A percentile compares a stretch with the other conserved stretches of the same genome.
phyloP scores from a whole-genome alignment of 2,329 filamentous ascomycete species.

The Talaromyces piceae region DNA sequence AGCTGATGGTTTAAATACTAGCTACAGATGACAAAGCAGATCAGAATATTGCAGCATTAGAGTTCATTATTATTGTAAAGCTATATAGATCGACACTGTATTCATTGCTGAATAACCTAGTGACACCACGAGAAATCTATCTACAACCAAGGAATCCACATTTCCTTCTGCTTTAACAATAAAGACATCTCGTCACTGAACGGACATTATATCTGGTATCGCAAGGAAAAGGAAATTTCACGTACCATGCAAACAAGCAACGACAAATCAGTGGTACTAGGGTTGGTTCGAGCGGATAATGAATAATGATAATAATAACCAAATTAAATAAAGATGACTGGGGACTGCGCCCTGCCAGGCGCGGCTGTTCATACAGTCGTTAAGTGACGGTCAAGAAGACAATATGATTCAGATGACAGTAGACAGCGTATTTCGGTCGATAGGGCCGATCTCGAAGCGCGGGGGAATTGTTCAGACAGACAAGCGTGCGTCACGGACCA shows the following conservation, averaged over 20 bases:
- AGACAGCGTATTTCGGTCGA: neutral
- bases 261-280: neutral
- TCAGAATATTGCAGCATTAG: no score
- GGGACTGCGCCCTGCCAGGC: neutral
- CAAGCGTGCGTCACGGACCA: neutral
- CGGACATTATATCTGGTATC: slow-evolving; percentile 3
- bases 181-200: neutral
- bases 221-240: neutral
- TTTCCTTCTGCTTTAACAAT: slow-evolving; percentile 1
- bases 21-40: no score
- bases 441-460: no score
- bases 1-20: no score
- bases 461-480: slow-evolving; percentile 2
- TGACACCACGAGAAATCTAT: slow-evolving; percentile 8
- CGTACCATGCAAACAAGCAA: neutral
- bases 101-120: slow-evolving; percentile 9
- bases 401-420: slow-evolving; percentile 2
- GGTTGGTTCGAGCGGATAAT: neutral
- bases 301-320: no score
- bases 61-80: no score
- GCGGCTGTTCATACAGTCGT: neutral
- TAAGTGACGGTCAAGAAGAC: slow-evolving; percentile 3
- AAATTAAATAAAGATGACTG: no score
- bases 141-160: slow-evolving; percentile 9
- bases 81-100: slow-evolving; percentile 8